Base-by-base conservation (phyloP, 441 rosid species). In the Populus hybrid region DNA sequence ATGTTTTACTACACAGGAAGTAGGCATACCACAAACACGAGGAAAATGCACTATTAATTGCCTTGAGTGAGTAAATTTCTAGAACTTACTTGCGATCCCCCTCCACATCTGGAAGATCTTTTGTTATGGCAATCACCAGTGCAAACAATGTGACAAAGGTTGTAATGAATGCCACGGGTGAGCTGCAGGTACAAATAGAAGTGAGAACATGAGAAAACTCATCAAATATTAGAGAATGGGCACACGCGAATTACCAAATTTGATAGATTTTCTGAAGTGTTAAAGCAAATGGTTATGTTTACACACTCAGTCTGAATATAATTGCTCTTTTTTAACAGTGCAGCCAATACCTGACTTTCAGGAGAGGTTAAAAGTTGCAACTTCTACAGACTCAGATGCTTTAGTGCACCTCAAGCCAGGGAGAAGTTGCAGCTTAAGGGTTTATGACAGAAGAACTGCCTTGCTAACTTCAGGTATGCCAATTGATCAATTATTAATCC, bases 31-130 rank as follows among this genome's bases (percentile, higher is more conserved):
- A 24, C 19, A 64, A 50, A 34, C 14, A 16, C 2, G 23, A 30
- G 38, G 65, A 32, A 67, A 46, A 73, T 34, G 12, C 36, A 76
- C 53, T 30, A 72, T 68, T 46, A 46, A 72, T 38, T 18, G 50
- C 61, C 40, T 66, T 34, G 42, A 75, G 76, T 46, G 12, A 69
- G 76, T 18, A 73, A 69, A 40, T 19, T 40, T 24, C 65, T 36
- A 71, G 68, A 67, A 81, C 94, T 89, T 88, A 95, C 99, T 92
- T 93, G 84, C 95, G 93, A 87, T 93, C 99, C 69, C 99, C 99
- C 79, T 95, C 99, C 57, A 92, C 95, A 81, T 93, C 98, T 53
- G 98, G 97, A 82, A 95, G 97, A 88, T 95, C 99, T 84, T 92
- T 93, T 67, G 99, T 93, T 80, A 95, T 91, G 78, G 98, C 99